Evolutionary conservation across 257 asterid genomes (phyloP).

Genomic region (Solanum appendiculatum): DNA sequence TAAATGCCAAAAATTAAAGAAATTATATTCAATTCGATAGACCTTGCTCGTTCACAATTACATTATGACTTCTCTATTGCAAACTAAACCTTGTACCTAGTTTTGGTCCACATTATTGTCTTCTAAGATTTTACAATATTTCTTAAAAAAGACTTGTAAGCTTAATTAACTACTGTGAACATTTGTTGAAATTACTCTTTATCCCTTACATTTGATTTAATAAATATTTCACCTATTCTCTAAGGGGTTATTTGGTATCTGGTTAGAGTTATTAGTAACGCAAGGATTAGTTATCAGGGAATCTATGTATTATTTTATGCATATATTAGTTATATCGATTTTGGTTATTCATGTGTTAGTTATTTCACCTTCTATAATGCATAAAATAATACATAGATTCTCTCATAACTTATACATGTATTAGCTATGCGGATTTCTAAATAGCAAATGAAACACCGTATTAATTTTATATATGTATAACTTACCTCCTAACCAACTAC

Average conservation of each 20-base stretch:
- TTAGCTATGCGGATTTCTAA: not conserved
- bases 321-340: not conserved
- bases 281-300: too few species aligned
- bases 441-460: too few species aligned
- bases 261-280: not conserved
- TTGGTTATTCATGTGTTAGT: too few species aligned
- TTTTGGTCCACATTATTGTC: not conserved
- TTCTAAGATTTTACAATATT: not conserved
- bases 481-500: not conserved
- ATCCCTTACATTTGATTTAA: not conserved
- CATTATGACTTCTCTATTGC: not conserved
- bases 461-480: not conserved
- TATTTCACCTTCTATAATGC: too few species aligned
- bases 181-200: not conserved
- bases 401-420: not conserved
- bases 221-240: not conserved
- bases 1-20: not conserved
- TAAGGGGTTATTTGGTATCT: too few species aligned
- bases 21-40: not conserved
- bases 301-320: too few species aligned
- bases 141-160: not conserved
- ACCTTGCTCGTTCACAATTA: not conserved
- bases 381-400: too few species aligned
- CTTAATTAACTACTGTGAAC: too few species aligned
- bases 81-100: not conserved